These are phyloP conservation scores for Trichoderma simmonsii DNA, from an alignment of 2,329 filamentous ascomycete genomes.

Conservation along the genomic window DNA sequence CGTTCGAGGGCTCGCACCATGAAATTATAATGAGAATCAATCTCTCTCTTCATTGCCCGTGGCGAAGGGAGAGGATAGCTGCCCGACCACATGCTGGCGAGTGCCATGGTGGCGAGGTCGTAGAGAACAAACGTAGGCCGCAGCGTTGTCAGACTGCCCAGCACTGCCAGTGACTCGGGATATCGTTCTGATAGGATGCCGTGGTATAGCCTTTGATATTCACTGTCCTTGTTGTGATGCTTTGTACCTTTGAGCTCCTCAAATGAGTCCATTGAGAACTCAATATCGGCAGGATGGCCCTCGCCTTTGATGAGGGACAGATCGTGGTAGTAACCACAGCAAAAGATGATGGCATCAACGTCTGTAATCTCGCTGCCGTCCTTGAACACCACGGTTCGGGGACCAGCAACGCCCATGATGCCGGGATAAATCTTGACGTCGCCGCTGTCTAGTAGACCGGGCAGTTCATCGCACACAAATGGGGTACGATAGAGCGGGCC, in stretches of 20 bases:
- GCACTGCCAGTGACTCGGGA: slow-evolving; percentile 31
- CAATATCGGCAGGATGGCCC: slow-evolving; percentile 28
- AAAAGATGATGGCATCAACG: slow-evolving; percentile 34
- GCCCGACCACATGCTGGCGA: slow-evolving; percentile 30
- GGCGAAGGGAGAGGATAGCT: slow-evolving; percentile 22
- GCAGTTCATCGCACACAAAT: slow-evolving; percentile 30
- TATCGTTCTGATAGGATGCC: slow-evolving; percentile 34
- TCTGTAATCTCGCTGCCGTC: slow-evolving; percentile 32
- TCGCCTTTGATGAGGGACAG: slow-evolving; percentile 29
- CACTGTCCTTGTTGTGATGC: slow-evolving; percentile 23
- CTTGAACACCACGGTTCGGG: slow-evolving; percentile 29
- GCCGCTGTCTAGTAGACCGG: slow-evolving; percentile 28
- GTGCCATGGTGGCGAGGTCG: slow-evolving; percentile 32
- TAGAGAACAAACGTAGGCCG: slow-evolving; percentile 29
- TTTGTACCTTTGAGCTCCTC: slow-evolving; percentile 24
- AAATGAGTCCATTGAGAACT: slow-evolving; percentile 28
- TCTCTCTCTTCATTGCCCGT: slow-evolving; percentile 27
- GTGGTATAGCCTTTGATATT: slow-evolving; percentile 31
- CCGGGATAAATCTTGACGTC: slow-evolving; percentile 28
- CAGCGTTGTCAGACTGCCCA: slow-evolving; percentile 27
- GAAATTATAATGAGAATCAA: slow-evolving; percentile 30
- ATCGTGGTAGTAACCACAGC: slow-evolving; percentile 33
- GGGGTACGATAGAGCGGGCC: slow-evolving; percentile 27
- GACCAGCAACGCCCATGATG: slow-evolving; percentile 30
- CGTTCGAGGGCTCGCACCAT: slow-evolving; percentile 23